A percentile compares a stretch with the other conserved stretches of the same genome.
phyloP scores from a whole-genome alignment of 2,329 filamentous ascomycete species.

The Boeremia exigua region DNA sequence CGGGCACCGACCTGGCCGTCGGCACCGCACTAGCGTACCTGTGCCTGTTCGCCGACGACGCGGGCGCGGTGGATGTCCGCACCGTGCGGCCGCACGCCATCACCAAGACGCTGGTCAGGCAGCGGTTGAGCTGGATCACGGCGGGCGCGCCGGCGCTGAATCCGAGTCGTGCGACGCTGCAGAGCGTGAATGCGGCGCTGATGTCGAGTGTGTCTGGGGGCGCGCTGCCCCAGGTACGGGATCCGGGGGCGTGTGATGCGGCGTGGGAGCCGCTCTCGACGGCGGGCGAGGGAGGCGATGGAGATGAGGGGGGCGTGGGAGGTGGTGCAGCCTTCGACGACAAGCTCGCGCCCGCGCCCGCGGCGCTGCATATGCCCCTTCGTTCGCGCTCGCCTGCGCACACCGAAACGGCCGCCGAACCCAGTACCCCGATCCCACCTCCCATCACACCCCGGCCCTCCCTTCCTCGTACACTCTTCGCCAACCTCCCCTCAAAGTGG shows the following conservation, averaged over 20 bases:
- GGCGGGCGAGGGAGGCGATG: too few species aligned
- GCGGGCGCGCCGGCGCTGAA: conserved; percentile 79
- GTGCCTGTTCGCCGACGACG: conserved; percentile 73
- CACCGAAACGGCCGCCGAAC: not conserved
- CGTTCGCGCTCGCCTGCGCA: not conserved
- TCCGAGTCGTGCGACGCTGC: conserved; percentile 82
- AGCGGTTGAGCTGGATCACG: conserved; percentile 81
- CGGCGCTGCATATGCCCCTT: too few species aligned
- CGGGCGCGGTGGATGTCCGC: conserved; percentile 54
- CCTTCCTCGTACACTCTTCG: conserved; percentile 20
- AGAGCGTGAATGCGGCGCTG: conserved; percentile 89
- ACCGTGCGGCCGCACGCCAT: conserved; percentile 46
- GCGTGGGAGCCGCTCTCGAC: not conserved
- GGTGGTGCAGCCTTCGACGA: too few species aligned
- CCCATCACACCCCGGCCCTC: not conserved
- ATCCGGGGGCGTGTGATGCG: not conserved
- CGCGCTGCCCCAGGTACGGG: not conserved
- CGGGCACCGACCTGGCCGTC: conserved; percentile 79
- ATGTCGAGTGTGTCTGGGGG: conserved; percentile 58
- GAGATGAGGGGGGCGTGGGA: too few species aligned
- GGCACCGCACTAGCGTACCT: conserved; percentile 77
- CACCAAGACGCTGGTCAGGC: conserved; percentile 78
- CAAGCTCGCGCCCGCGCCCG: too few species aligned
- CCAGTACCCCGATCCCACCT: not conserved
- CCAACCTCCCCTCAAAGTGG: conserved; percentile 55